A percentile compares a stretch with the other conserved stretches of the same genome.
phyloP scores from a whole-genome alignment of 257 asterid genomes.

The Solanum chiquidenum region DNA sequence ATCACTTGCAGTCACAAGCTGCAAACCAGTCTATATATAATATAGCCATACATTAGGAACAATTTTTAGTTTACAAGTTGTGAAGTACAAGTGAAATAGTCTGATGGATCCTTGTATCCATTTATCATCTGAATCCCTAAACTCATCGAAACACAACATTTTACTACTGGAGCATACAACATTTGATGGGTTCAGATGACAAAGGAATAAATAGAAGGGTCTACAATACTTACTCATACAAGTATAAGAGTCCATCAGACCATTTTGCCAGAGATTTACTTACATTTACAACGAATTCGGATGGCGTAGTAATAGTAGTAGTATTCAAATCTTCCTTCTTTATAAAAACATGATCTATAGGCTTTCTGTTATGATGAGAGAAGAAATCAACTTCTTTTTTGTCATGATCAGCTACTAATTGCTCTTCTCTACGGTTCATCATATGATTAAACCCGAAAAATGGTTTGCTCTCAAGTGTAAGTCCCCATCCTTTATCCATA shows the following conservation, averaged over 20 bases:
- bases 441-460: conserved; percentile 32
- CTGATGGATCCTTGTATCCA: too few relatives aligned
- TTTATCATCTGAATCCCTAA: too few relatives aligned
- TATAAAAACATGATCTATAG: conserved; percentile 2
- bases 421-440: conserved; percentile 27
- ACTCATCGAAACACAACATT: too few relatives aligned
- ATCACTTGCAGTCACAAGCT: conserved; percentile 76
- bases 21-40: conserved; percentile 67
- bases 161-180: too few relatives aligned
- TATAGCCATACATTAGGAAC: not conserved
- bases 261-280: conserved; percentile 3
- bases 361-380: conserved; percentile 36
- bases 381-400: conserved; percentile 65
- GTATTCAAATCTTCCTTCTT: conserved; percentile 37
- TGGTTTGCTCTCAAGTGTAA: conserved; percentile 49
- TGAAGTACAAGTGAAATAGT: not conserved
- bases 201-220: too few relatives aligned
- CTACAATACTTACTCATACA: too few relatives aligned
- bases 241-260: too few relatives aligned
- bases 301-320: not conserved
- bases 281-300: conserved; percentile 41
- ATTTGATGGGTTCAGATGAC: too few relatives aligned
- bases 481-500: conserved; percentile 85
- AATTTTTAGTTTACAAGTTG: not conserved
- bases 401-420: conserved; percentile 11